These are phyloP conservation scores for Penicillium parvum DNA, from an alignment of 495 filamentous ascomycete species.

Conservation along the genomic window DNA sequence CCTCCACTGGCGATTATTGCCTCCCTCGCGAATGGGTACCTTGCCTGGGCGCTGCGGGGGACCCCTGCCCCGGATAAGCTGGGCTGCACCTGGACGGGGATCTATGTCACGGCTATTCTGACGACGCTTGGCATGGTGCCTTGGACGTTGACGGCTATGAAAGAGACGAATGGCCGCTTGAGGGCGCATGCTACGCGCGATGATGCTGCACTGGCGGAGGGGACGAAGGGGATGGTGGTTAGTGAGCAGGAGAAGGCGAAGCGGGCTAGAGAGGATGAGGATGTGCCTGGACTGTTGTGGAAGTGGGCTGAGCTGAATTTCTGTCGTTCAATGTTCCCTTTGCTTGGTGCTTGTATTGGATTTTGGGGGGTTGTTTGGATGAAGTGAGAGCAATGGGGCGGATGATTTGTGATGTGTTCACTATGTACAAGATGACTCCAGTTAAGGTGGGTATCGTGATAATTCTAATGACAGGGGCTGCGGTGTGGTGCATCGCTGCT, in stretches of 20 bases:
- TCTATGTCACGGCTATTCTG: conserved; percentile 21
- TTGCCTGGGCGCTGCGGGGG: conserved; percentile 21
- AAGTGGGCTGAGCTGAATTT: conserved; percentile 22
- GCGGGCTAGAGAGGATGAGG: conserved; percentile 17
- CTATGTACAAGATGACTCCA: conserved; percentile 13
- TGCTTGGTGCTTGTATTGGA: conserved; percentile 20
- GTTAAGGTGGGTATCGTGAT: conserved; percentile 15
- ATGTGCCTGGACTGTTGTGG: conserved; percentile 17
- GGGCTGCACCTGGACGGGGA: conserved; percentile 11
- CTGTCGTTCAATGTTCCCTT: conserved; percentile 13
- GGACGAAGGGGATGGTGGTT: conserved; percentile 13
- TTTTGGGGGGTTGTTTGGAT: conserved; percentile 18
- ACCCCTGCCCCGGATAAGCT: conserved; percentile 3
- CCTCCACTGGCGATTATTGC: conserved; percentile 16
- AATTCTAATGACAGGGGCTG: neutral
- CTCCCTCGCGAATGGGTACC: conserved; percentile 29
- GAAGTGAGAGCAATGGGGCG: conserved; percentile 1
- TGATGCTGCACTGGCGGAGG: conserved; percentile 15
- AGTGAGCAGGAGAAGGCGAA: conserved; percentile 17
- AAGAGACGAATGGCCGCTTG: conserved; percentile 20
- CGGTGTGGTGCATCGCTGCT: neutral
- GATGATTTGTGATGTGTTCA: neutral
- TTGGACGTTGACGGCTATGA: conserved; percentile 30
- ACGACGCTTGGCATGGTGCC: conserved; percentile 29
- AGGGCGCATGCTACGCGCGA: conserved; percentile 21